Percentiles rank a stretch among this genome's conserved stretches.
Evolutionary conservation across 2,329 filamentous ascomycete genomes (phyloP).

Genomic region (Geosmithia flava): DNA sequence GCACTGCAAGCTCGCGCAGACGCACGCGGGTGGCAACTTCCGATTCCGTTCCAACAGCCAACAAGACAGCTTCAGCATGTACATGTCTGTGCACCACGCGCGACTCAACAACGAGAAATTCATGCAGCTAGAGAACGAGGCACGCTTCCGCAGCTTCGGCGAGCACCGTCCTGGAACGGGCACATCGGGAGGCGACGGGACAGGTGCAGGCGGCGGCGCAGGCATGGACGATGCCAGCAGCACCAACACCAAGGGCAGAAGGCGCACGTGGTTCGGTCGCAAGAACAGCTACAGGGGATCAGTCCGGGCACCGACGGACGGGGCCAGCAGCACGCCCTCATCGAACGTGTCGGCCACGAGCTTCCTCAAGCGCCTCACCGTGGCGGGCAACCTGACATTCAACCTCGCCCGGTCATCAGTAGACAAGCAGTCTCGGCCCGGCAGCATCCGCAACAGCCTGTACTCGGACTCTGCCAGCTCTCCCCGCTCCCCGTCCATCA

Average conservation of each 20-base stretch:
- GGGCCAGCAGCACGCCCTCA: conserved; percentile 44
- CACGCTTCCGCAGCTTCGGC: conserved; percentile 59
- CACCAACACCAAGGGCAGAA: conserved; percentile 25
- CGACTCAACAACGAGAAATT: conserved; percentile 90
- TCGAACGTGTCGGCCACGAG: conserved; percentile 59
- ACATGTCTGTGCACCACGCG: conserved; percentile 75
- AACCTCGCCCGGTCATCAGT: conserved; percentile 74
- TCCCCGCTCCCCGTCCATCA: conserved; percentile 46
- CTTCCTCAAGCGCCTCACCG: conserved; percentile 68
- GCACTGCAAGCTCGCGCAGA: conserved; percentile 54
- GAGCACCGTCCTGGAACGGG: conserved; percentile 36
- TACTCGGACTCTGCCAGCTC: conserved; percentile 36
- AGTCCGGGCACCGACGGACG: conserved; percentile 51
- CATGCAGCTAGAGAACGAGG: conserved; percentile 54
- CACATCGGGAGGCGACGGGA: conserved; percentile 25
- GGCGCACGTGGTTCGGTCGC: conserved; percentile 47
- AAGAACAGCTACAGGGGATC: conserved; percentile 55
- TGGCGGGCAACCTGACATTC: conserved; percentile 58
- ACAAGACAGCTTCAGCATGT: conserved; percentile 70
- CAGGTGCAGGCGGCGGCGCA: conserved; percentile 32
- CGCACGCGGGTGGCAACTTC: conserved; percentile 58
- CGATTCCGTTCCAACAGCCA: conserved; percentile 76
- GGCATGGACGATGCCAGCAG: conserved; percentile 34
- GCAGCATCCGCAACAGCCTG: conserved; percentile 41
- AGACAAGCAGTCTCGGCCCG: conserved; percentile 37